Conservation (phyloP, 345 rosid genomes). For the Gossypium stocksii region DNA sequence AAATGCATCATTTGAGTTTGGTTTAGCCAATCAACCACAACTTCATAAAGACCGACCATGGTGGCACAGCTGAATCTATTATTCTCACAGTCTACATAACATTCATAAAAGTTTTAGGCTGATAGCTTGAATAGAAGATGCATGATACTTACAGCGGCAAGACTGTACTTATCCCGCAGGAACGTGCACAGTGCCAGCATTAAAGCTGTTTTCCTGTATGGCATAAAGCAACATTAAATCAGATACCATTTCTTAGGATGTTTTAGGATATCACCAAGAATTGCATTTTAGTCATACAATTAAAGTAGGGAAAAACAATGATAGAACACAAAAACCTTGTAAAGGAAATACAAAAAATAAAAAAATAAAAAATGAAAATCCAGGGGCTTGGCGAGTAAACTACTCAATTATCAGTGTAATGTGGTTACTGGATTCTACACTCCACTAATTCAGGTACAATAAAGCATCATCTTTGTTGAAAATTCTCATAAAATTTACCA, state of each 20-base stretch:
- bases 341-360: neutral
- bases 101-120: neutral
- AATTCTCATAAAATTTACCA: neutral
- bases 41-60: neutral
- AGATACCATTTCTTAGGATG: neutral
- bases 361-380: neutral
- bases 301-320: neutral
- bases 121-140: neutral
- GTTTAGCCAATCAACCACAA: neutral
- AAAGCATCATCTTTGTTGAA: neutral
- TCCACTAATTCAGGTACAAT: neutral
- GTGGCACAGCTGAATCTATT: neutral
- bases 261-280: neutral
- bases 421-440: neutral
- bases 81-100: neutral
- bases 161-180: constrained; percentile 86
- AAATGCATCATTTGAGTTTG: constrained; percentile 9
- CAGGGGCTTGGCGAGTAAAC: neutral
- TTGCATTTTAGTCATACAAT: neutral
- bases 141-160: constrained; percentile 76
- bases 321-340: neutral
- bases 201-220: constrained; percentile 78
- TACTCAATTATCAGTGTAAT: neutral
- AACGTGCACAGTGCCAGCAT: constrained; percentile 79
- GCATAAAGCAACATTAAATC: constrained; percentile 12